Evolutionary conservation across 2,329 filamentous ascomycete genomes (phyloP).

Genomic region (Trichoderma sp.): DNA sequence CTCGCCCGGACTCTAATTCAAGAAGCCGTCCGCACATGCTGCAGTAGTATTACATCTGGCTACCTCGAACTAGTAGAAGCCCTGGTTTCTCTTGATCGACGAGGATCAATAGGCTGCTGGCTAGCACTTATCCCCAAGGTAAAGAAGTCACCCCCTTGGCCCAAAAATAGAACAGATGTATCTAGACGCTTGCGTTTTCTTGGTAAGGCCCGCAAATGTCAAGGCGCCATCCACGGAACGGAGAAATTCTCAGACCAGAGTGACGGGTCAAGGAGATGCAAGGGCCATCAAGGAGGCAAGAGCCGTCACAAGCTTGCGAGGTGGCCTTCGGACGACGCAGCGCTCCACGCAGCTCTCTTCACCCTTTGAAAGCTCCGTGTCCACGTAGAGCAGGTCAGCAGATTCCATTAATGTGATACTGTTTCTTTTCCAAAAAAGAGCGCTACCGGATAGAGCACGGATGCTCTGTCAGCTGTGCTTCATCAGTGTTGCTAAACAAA

Average conservation of each 20-base stretch:
- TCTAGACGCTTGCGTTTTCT: not conserved
- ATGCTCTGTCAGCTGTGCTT: not conserved
- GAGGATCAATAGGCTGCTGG: constrained; percentile 20
- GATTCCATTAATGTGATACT: not conserved
- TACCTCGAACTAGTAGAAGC: not conserved
- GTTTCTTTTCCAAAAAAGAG: not conserved
- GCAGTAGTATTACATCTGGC: not conserved
- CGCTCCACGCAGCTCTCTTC: not conserved
- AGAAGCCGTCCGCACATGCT: not conserved
- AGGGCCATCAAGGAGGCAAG: not conserved
- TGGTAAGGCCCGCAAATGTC: constrained; percentile 2
- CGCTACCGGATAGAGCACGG: not conserved
- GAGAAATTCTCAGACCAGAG: constrained; percentile 20
- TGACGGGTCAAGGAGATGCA: constrained; percentile 1
- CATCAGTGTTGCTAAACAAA: not conserved
- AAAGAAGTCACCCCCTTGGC: not conserved
- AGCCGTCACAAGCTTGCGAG: not conserved
- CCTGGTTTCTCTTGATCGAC: not conserved
- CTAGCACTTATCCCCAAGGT: not conserved
- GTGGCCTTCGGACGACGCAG: too few relatives aligned
- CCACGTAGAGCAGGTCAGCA: not conserved
- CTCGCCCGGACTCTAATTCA: not conserved
- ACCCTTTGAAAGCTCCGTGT: not conserved
- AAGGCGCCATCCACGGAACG: constrained; percentile 15
- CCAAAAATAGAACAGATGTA: constrained; percentile 18